Conservation (phyloP, 2,329 filamentous ascomycete genomes). For the Diaporthe sp. region DNA sequence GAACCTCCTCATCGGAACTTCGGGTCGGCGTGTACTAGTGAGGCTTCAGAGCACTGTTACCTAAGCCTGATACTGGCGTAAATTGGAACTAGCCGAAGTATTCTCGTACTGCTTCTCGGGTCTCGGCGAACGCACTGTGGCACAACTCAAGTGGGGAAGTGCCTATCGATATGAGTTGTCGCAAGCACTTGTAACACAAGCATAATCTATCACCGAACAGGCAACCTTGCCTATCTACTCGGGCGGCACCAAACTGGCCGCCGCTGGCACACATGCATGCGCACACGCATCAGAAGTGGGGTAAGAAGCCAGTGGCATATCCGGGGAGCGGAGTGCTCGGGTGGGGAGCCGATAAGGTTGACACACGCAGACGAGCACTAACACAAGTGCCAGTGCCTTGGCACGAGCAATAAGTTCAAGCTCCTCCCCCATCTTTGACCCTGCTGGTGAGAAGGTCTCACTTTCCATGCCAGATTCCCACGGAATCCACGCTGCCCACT, state of each 20-base stretch:
- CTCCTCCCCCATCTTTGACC: conserved; percentile 31
- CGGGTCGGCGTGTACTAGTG: not conserved
- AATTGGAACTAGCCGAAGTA: not conserved
- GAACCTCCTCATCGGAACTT: not conserved
- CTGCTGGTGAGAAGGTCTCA: not conserved
- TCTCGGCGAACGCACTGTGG: not conserved
- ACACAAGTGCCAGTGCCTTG: conserved; percentile 2
- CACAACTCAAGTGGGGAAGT: conserved; percentile 8
- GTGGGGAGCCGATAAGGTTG: conserved; percentile 26
- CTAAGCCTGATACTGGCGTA: not conserved
- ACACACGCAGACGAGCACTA: not conserved
- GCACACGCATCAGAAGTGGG: conserved; percentile 10
- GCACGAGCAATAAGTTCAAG: not conserved
- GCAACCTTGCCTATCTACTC: conserved; percentile 1
- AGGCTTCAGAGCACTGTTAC: not conserved
- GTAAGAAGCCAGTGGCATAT: conserved; percentile 7
- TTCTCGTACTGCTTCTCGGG: not conserved
- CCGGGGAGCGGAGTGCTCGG: not conserved
- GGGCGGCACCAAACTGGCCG: not conserved
- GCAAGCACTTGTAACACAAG: not conserved
- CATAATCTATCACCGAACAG: not conserved
- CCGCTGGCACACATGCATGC: not conserved
- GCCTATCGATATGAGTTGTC: not conserved
- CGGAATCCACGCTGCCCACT: conserved; percentile 8
- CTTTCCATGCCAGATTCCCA: not conserved